Evolutionary conservation across 2,329 filamentous ascomycete species (phyloP).

Genomic region (Teratosphaeria pseudoeucalypti): DNA sequence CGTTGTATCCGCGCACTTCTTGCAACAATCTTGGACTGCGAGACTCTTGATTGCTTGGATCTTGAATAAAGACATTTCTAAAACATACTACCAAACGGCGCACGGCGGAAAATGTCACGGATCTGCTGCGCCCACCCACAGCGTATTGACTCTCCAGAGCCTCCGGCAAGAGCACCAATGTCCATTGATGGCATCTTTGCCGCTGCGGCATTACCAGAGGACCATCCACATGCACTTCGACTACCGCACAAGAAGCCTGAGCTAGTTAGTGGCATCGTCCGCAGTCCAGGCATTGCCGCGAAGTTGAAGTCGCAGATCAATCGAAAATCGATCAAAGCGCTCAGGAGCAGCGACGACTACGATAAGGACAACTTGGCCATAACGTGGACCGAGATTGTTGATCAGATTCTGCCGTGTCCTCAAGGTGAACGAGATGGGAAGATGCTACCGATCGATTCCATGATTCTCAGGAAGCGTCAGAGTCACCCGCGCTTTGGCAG

Average conservation of each 20-base stretch:
- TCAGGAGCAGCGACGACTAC: constrained; percentile 18
- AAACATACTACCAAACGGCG: neutral
- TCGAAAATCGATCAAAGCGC: constrained; percentile 4
- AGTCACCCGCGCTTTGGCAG: neutral
- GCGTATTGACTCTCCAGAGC: constrained; percentile 11
- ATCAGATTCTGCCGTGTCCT: neutral
- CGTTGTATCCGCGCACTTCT: neutral
- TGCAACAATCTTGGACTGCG: neutral
- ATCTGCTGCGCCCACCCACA: constrained; percentile 16
- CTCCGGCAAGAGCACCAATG: constrained; percentile 7
- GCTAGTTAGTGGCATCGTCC: constrained; percentile 8
- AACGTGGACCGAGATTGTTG: constrained; percentile 9
- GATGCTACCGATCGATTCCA: neutral
- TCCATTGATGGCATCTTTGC: constrained; percentile 17
- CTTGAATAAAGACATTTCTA: neutral
- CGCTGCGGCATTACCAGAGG: constrained; percentile 15
- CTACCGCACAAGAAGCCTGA: constrained; percentile 7
- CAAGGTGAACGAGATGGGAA: neutral
- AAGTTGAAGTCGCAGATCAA: constrained; percentile 14
- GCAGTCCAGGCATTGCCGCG: constrained; percentile 16
- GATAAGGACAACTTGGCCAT: constrained; percentile 29
- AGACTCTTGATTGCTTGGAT: neutral
- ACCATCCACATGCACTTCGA: constrained; percentile 21
- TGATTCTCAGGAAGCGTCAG: neutral
- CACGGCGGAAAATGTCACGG: neutral